Evolutionary conservation across 257 asterid genomes (phyloP), one percentile per base, ranked within the genome.

Genomic region (Solanum appendiculatum): DNA sequence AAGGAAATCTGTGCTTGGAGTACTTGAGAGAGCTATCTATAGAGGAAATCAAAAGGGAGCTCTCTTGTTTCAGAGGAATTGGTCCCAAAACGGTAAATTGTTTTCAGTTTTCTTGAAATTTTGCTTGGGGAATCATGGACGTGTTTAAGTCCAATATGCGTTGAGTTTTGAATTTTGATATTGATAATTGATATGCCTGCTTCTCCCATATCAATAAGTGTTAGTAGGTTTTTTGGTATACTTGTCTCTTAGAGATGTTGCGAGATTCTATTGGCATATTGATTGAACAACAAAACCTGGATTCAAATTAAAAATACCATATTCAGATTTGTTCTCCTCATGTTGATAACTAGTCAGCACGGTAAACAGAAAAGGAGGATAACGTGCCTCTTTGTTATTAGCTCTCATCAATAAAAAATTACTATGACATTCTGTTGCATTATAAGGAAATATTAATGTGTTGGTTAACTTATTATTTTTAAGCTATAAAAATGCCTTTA

Each of bases 71-170:
- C 81, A 93, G 92, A 91, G 99, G 99, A 87, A 93, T 96, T 48
- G 98, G 98, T 25, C 99, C 99, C 70, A 96, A 96, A 87, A 96
- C 98, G 90, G 98, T 96, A 93, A 85, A 51, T 48, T 81, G 21
- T 31, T 51, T 27, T 42, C 72, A 86, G 81, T 40, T 86, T 72
- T 36, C 78, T 63, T 80, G 34, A 33, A 15, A 36, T 83, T 58
- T 31, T 87, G n/a, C 64, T 73, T 25, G n/a, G 37, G 48, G 15
- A 42, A 42, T n/a, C 9, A 14, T n/a, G 37, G 63, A 16, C 25
- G 0, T 77, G 37, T 7, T 77, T 25, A 77, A 25, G 37, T 42
- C n/a, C 15, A 2, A n/a, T 44, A 42, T 25, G 36, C 54, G 5
- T 25, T 77, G 60, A 40, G 60, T 40, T 77, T 77, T 37, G 83